Evolutionary conservation across 2,329 filamentous ascomycete species (phyloP).

Genomic region (Apiospora pterosperma): DNA sequence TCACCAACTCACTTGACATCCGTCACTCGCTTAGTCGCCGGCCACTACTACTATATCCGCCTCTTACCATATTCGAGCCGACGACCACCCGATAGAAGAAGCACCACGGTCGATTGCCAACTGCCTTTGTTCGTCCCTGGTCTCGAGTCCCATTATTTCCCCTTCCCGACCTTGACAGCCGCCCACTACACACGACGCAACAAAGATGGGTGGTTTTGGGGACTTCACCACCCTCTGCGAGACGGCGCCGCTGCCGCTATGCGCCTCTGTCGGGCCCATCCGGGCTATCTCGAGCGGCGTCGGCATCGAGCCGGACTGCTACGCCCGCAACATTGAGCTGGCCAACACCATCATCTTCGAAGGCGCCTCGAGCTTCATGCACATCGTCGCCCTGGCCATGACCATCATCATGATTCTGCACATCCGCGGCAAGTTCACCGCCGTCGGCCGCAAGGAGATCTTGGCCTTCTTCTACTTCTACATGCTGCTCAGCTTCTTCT

Average conservation of each 20-base stretch:
- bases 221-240: constrained; percentile 86
- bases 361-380: constrained; percentile 84
- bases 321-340: constrained; percentile 89
- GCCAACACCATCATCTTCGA: constrained; percentile 99
- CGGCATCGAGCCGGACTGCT: constrained; percentile 87
- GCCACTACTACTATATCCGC: background rate
- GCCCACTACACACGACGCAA: background rate
- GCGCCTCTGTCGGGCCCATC: constrained; percentile 76
- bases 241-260: constrained; percentile 81
- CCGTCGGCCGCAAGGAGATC: constrained; percentile 74
- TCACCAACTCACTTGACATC: background rate
- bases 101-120: background rate
- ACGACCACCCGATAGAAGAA: background rate
- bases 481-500: constrained; percentile 83
- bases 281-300: constrained; percentile 63
- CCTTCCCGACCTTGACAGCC: background rate
- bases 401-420: constrained; percentile 97
- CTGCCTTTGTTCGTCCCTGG: background rate
- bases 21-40: background rate
- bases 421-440: constrained; percentile 95
- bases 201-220: constrained; percentile 74
- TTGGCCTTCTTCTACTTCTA: constrained; percentile 97
- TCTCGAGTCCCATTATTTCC: background rate
- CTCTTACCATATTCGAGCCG: background rate
- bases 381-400: constrained; percentile 88